Percentiles rank a stretch among this genome's conserved stretches.
phyloP scores from a whole-genome alignment of 306 rosid species.

The Myrica gale region DNA sequence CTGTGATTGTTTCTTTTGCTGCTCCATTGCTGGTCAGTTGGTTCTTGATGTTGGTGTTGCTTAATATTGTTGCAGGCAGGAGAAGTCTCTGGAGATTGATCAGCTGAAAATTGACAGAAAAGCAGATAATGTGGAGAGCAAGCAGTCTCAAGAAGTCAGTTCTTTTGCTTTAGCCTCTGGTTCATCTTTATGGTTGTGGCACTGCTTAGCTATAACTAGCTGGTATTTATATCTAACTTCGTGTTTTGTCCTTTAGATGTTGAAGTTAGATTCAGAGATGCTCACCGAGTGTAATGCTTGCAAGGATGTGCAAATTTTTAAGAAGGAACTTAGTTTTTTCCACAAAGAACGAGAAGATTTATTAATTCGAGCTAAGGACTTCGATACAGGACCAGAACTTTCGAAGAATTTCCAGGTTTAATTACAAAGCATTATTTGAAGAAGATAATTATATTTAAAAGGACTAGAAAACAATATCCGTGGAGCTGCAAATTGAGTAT shows the following conservation, averaged over 20 bases:
- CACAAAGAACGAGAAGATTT: slow-evolving; percentile 36
- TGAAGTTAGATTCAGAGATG: slow-evolving; percentile 25
- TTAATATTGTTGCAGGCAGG: slow-evolving; percentile 36
- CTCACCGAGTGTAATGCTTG: slow-evolving; percentile 19
- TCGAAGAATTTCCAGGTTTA: slow-evolving; percentile 44
- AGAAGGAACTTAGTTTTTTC: slow-evolving; percentile 25
- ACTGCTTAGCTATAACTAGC: slow-evolving; percentile 11
- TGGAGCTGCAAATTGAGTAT: not conserved
- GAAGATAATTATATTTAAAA: slow-evolving; percentile 7
- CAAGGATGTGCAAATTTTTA: slow-evolving; percentile 29
- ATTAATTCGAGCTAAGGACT: slow-evolving; percentile 29
- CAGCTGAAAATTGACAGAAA: slow-evolving; percentile 23
- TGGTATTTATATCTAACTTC: slow-evolving; percentile 10
- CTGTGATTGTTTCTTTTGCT: not conserved
- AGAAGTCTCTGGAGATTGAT: slow-evolving; percentile 35
- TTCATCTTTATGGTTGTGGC: slow-evolving; percentile 12
- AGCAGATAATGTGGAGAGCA: slow-evolving; percentile 26
- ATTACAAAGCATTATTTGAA: slow-evolving; percentile 19
- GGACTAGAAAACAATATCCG: slow-evolving; percentile 9
- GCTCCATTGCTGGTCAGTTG: not conserved
- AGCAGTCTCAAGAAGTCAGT: slow-evolving; percentile 49
- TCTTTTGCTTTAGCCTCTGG: slow-evolving; percentile 16
- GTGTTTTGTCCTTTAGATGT: slow-evolving; percentile 28
- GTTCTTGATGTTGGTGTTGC: not conserved
- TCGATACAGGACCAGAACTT: slow-evolving; percentile 29